phyloP scores from a whole-genome alignment of 2,329 filamentous ascomycete species.

The Ilyonectria destructans region DNA sequence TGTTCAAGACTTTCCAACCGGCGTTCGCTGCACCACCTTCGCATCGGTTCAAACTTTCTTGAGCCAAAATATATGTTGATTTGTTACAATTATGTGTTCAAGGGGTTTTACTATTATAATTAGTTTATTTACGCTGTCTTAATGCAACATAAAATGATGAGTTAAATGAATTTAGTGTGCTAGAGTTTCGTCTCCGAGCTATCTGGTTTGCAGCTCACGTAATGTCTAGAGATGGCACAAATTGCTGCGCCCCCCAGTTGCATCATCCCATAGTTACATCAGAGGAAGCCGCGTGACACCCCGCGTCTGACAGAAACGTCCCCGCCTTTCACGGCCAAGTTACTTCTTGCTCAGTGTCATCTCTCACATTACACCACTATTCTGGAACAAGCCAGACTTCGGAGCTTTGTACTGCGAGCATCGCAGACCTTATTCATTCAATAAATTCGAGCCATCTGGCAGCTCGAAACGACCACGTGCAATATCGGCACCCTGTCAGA shows the following conservation, averaged over 20 bases:
- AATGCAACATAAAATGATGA: too few species aligned
- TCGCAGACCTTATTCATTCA: not conserved
- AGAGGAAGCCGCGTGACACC: not conserved
- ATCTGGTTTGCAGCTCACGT: too few species aligned
- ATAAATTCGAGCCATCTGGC: too few species aligned
- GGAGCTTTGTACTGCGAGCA: not conserved
- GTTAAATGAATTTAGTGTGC: too few species aligned
- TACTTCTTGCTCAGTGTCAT: not conserved
- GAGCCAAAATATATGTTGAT: too few species aligned
- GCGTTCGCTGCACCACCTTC: too few species aligned
- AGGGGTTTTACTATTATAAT: too few species aligned
- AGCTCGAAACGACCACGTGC: not conserved
- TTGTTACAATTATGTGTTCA: too few species aligned
- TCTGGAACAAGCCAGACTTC: not conserved
- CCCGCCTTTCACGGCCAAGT: not conserved
- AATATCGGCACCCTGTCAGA: not conserved
- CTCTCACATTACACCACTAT: not conserved
- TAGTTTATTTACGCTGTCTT: too few species aligned
- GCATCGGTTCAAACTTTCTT: too few species aligned
- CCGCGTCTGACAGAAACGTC: not conserved
- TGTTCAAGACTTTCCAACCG: too few species aligned
- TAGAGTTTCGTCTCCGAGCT: too few species aligned
- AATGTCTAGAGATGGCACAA: not conserved
- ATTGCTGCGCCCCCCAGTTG: not conserved
- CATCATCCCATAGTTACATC: not conserved